phyloP scores from a whole-genome alignment of 2,329 filamentous ascomycete species.

The Sordariomycetes sp. region DNA sequence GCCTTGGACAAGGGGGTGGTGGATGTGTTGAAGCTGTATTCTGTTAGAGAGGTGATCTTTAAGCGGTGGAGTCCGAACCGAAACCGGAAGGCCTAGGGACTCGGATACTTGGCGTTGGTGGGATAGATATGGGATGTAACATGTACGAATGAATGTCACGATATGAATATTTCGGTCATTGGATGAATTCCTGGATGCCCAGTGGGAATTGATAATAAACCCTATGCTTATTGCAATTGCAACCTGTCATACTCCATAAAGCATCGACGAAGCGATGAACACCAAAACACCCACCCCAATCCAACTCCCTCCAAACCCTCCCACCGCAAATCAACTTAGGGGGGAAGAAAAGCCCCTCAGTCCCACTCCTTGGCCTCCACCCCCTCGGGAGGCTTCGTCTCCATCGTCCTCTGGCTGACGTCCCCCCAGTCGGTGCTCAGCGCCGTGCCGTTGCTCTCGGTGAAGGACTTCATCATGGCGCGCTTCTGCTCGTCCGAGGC shows the following conservation, averaged over 20 bases:
- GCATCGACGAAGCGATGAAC: background rate
- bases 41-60: slow-evolving; percentile 68
- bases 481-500: slow-evolving; percentile 71
- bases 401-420: slow-evolving; percentile 61
- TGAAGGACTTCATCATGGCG: slow-evolving; percentile 97
- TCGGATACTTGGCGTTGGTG: background rate
- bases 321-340: background rate
- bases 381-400: slow-evolving; percentile 65
- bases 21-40: slow-evolving; percentile 56
- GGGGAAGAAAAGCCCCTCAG: background rate
- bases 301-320: background rate
- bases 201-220: background rate
- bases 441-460: slow-evolving; percentile 86
- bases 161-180: background rate
- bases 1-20: slow-evolving; percentile 46
- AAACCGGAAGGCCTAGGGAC: slow-evolving; percentile 9
- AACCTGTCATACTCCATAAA: background rate
- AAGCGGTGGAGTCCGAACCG: slow-evolving; percentile 54
- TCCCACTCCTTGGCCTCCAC: slow-evolving; percentile 66
- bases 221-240: too few species aligned
- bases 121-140: background rate
- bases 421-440: slow-evolving; percentile 89
- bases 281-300: background rate
- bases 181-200: background rate
- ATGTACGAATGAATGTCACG: background rate